A percentile compares a stretch with the other conserved stretches of the same genome.
Evolutionary conservation across 2,329 filamentous ascomycete species (phyloP).

Genomic region (Colletotrichum sansevieriae): DNA sequence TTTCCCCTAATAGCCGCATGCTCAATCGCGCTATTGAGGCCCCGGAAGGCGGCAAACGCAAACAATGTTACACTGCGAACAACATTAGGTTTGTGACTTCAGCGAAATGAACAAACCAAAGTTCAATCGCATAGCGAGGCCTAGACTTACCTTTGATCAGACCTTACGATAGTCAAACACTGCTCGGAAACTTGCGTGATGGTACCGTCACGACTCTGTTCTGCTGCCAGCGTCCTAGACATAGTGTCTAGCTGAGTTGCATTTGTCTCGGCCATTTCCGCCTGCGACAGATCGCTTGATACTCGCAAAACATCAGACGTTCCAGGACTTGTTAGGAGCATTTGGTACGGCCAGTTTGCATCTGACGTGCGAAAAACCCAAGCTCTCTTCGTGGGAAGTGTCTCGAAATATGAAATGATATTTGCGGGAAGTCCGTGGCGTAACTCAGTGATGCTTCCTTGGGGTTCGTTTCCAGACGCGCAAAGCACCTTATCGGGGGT

Average conservation of each 20-base stretch:
- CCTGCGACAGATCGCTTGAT: constrained; percentile 60
- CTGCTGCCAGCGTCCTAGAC: constrained; percentile 65
- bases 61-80: constrained; percentile 10
- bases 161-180: constrained; percentile 55
- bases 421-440: constrained; percentile 78
- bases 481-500: constrained; percentile 70
- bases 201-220: constrained; percentile 51
- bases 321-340: constrained; percentile 64
- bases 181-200: constrained; percentile 69
- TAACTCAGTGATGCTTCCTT: constrained; percentile 76
- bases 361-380: constrained; percentile 62
- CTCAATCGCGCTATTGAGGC: constrained; percentile 49
- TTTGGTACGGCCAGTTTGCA: constrained; percentile 51
- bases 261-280: constrained; percentile 57
- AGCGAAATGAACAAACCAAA: too few species aligned
- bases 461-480: constrained; percentile 73
- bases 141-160: constrained; percentile 47
- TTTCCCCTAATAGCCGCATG: constrained; percentile 58
- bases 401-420: constrained; percentile 70
- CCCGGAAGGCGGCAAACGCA: constrained; percentile 34
- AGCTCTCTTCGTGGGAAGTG: constrained; percentile 62
- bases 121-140: not conserved
- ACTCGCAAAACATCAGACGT: constrained; percentile 63
- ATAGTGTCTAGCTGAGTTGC: constrained; percentile 63
- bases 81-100: not conserved